phyloP scores from a whole-genome alignment of 495 filamentous ascomycete species.

The Xylaria longipes region DNA sequence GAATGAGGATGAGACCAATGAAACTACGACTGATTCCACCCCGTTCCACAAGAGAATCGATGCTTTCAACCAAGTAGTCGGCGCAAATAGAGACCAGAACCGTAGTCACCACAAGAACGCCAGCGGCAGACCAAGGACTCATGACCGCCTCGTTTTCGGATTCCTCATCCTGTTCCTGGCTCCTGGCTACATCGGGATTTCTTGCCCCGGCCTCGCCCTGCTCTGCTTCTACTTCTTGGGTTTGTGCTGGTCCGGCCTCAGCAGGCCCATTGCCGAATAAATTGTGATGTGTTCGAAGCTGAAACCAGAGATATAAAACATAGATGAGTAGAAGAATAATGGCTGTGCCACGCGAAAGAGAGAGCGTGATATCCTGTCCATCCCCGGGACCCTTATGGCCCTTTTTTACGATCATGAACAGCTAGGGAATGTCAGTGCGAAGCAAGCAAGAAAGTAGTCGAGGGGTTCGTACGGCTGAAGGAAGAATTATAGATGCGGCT shows the following conservation, averaged over 20 bases:
- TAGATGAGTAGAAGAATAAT: slow-evolving; percentile 90
- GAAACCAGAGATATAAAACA: slow-evolving; percentile 88
- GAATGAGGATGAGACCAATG: slow-evolving; percentile 92
- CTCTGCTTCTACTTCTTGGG: slow-evolving; percentile 33
- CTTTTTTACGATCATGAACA: slow-evolving; percentile 54
- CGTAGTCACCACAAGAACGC: slow-evolving; percentile 78
- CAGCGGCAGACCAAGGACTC: slow-evolving; percentile 71
- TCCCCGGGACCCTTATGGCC: slow-evolving; percentile 32
- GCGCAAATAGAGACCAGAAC: slow-evolving; percentile 88
- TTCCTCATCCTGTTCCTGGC: slow-evolving; percentile 48
- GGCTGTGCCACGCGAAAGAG: slow-evolving; percentile 88
- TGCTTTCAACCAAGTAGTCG: slow-evolving; percentile 91
- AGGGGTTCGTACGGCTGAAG: slow-evolving; percentile 76
- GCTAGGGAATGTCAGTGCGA: slow-evolving; percentile 34
- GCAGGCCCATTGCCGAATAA: slow-evolving; percentile 75
- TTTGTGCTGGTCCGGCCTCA: slow-evolving; percentile 28
- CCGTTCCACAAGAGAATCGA: slow-evolving; percentile 83
- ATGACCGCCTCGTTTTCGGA: slow-evolving; percentile 63
- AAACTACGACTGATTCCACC: slow-evolving; percentile 93
- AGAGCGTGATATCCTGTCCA: slow-evolving; percentile 67
- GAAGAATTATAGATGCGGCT: slow-evolving; percentile 90
- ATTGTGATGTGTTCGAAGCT: slow-evolving; percentile 78
- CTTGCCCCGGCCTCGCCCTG: slow-evolving; percentile 38
- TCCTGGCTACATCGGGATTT: slow-evolving; percentile 28
- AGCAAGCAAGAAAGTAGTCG: slow-evolving; percentile 25